phyloP scores from a whole-genome alignment of 805 yeast species.

The Candida khao-thaluensis region DNA sequence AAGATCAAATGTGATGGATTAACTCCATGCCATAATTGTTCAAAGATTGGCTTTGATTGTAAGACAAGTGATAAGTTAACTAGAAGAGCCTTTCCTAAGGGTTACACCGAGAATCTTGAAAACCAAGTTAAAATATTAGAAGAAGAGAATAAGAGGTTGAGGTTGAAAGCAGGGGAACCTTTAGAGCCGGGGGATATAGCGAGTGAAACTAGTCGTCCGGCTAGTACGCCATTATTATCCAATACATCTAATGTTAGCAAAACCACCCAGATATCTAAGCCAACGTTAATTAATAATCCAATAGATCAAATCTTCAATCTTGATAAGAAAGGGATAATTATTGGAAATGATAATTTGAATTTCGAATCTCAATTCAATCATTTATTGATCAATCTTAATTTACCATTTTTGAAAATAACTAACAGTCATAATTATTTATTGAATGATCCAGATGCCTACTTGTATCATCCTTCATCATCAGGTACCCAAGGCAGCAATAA shows the following conservation, averaged over 20 bases:
- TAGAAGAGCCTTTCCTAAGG: constrained; percentile 76
- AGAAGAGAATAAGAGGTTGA: constrained; percentile 46
- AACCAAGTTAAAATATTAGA: constrained; percentile 59
- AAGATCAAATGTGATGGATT: constrained; percentile 76
- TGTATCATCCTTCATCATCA: constrained; percentile 41
- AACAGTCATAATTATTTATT: constrained; percentile 43
- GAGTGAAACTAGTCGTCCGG: not conserved
- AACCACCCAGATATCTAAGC: constrained; percentile 3
- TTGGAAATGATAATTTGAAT: constrained; percentile 45
- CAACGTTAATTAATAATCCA: constrained; percentile 34
- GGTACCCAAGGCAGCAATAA: constrained; percentile 35
- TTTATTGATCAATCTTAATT: constrained; percentile 40
- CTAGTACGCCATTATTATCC: not conserved
- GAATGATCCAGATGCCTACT: constrained; percentile 42
- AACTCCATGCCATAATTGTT: constrained; percentile 69
- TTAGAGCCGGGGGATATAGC: not conserved
- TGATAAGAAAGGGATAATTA: constrained; percentile 42
- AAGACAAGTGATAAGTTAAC: constrained; percentile 71
- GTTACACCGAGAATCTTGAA: constrained; percentile 76
- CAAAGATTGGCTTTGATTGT: constrained; percentile 63
- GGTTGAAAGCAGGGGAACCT: constrained; percentile 25
- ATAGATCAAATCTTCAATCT: constrained; percentile 46
- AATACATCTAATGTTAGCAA: constrained; percentile 1
- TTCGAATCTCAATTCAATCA: constrained; percentile 47
- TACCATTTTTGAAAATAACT: constrained; percentile 44